Percentiles rank a stretch among this genome's conserved stretches.
Conservation (phyloP, 768 basidiomycete genomes). For the Leccinum uliginosum region DNA sequence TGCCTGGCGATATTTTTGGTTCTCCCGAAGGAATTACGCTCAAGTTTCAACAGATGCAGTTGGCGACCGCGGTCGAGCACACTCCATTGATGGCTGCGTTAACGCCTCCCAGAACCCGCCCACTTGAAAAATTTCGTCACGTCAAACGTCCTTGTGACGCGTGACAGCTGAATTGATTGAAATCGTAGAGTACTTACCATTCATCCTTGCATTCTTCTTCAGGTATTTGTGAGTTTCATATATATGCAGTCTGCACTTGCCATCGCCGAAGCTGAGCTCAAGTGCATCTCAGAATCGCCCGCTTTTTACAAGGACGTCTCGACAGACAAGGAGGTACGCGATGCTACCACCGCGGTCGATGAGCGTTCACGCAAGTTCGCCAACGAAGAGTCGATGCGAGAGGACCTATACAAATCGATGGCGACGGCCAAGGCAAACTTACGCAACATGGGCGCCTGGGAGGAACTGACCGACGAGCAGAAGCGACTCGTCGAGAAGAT, state of each 20-base stretch:
- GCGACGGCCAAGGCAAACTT: constrained; percentile 65
- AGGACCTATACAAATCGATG: constrained; percentile 77
- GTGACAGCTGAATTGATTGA: neutral
- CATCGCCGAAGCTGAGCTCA: constrained; percentile 51
- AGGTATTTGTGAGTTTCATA: constrained; percentile 67
- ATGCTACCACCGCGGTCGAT: constrained; percentile 75
- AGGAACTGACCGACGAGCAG: constrained; percentile 61
- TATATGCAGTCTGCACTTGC: constrained; percentile 52
- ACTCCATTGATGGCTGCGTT: constrained; percentile 33
- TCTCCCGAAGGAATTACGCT: neutral
- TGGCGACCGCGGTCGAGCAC: neutral
- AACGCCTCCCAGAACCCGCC: constrained; percentile 65
- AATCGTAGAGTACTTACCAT: too few relatives aligned
- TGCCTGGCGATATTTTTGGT: too few relatives aligned
- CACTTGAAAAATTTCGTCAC: constrained; percentile 57
- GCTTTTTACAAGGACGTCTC: constrained; percentile 84
- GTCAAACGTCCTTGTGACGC: constrained; percentile 27
- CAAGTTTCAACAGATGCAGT: neutral
- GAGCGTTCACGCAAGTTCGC: constrained; percentile 63
- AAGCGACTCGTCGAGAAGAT: constrained; percentile 77
- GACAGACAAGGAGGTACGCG: constrained; percentile 67
- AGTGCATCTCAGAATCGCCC: constrained; percentile 52
- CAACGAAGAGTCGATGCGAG: constrained; percentile 76
- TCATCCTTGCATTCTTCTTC: neutral
- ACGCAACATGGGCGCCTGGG: constrained; percentile 56